These are phyloP conservation scores for Aspergillus cavernicola DNA, from an alignment of 495 filamentous ascomycete genomes.

Conservation along the genomic window DNA sequence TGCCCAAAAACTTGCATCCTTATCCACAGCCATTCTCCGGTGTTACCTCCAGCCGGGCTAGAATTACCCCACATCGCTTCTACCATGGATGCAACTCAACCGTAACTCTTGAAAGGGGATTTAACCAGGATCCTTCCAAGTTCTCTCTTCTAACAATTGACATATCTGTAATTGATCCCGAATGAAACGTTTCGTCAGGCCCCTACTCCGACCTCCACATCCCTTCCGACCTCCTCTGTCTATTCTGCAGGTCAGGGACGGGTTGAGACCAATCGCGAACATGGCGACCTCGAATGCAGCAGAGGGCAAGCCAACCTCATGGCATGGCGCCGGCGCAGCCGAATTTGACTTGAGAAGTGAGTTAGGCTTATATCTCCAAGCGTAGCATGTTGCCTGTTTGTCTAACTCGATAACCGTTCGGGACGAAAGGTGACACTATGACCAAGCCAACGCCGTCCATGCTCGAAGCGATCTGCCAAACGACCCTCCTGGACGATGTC, in stretches of 20 bases:
- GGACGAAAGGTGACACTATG: conserved; percentile 61
- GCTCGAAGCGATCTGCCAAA: conserved; percentile 60
- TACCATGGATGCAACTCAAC: not conserved
- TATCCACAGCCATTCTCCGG: too few relatives aligned
- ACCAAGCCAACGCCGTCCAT: conserved; percentile 81
- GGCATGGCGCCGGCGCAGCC: conserved; percentile 58
- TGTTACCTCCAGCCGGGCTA: not conserved
- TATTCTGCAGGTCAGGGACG: conserved; percentile 1
- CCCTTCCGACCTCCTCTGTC: not conserved
- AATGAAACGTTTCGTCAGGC: conserved; percentile 15
- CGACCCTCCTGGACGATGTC: conserved; percentile 74
- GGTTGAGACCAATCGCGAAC: conserved; percentile 24
- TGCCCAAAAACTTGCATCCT: too few relatives aligned
- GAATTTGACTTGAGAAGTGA: conserved; percentile 59
- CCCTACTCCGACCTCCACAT: conserved; percentile 15
- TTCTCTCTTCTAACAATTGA: not conserved
- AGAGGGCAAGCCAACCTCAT: conserved; percentile 38
- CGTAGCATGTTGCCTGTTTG: too few relatives aligned
- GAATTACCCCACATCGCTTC: not conserved
- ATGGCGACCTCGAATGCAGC: conserved; percentile 21
- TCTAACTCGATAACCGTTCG: not conserved
- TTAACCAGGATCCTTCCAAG: not conserved
- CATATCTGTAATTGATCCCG: not conserved
- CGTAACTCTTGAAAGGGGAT: not conserved
- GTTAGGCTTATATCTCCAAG: too few relatives aligned